Base-by-base conservation (phyloP, 83 land plant species). In the Isoetes engelmannii region DNA sequence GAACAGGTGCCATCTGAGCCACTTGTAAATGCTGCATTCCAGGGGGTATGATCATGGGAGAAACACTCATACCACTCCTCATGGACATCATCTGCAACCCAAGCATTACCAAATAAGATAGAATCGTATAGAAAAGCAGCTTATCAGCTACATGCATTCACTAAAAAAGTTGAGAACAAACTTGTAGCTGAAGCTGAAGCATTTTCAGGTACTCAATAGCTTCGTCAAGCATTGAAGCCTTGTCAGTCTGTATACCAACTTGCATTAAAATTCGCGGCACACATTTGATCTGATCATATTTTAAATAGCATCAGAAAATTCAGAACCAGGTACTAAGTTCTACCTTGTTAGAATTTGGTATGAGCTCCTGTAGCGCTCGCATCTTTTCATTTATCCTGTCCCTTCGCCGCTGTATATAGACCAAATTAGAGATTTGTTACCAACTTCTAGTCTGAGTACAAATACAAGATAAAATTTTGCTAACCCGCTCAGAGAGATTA, bases 381-480 rank as follows among this genome's bases (percentile, higher is more conserved):
- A 90, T 90, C 75, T 86, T 87, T 67, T 87, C 96, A 63, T 90
- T 90, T 61, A 90, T 90, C 69, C 96, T 73, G 67, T 90, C 92
- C 44, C 96, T 79, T 74, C 96, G 88, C 72, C 92, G 84, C 96
- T 90, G 79, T 67, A 75, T 41, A 15, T 41, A 21, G 4, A 74
- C 45, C 43, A 46, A 60, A 19, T 10, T 69, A 43, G 61, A 68
- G 60, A 63, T 7, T n/a, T n/a, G n/a, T n/a, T n/a, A n/a, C n/a
- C n/a, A n/a, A n/a, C n/a, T n/a, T n/a, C 37, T 28, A 28, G 37
- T 28, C 37, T 28, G 37, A 59, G 19, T n/a, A n/a, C 10, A 8
- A 59, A 59, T 47, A 21, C 10, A 41, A 9, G 28, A 47, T 4
- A 44, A 49, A 49, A 20, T 43, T 18, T 19, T 67, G 43, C 63